Conservation (phyloP, 768 basidiomycete genomes). For the Boletellus ananiceps region DNA sequence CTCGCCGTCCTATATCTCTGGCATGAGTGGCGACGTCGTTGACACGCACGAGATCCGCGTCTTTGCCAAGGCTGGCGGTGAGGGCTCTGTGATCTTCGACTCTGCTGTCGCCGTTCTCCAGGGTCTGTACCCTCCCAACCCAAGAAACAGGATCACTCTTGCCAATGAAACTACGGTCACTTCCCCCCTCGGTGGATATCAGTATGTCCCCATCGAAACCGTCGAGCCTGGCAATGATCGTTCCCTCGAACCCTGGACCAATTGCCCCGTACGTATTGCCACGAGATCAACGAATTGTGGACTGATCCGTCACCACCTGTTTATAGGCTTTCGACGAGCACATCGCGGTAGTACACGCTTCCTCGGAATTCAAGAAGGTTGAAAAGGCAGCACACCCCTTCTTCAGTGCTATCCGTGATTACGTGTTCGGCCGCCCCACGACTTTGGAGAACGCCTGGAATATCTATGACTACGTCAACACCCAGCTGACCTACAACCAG, state of each 20-base stretch:
- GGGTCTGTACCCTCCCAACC: constrained; percentile 81
- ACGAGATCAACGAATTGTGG: not conserved
- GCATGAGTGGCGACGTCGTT: constrained; percentile 62
- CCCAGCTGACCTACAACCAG: constrained; percentile 75
- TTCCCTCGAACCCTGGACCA: constrained; percentile 77
- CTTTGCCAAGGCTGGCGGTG: constrained; percentile 78
- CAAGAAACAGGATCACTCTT: constrained; percentile 64
- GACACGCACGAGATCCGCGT: constrained; percentile 71
- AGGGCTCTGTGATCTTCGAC: constrained; percentile 85
- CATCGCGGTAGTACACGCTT: constrained; percentile 54
- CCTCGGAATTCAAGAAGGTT: constrained; percentile 61
- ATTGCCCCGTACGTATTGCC: constrained; percentile 44
- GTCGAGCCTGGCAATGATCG: constrained; percentile 81
- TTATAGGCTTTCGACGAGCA: constrained; percentile 61
- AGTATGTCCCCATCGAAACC: constrained; percentile 87
- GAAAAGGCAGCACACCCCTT: constrained; percentile 57
- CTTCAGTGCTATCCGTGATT: constrained; percentile 64
- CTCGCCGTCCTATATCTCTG: constrained; percentile 66
- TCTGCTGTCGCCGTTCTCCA: constrained; percentile 81
- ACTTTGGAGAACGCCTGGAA: constrained; percentile 75
- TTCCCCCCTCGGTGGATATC: constrained; percentile 77
- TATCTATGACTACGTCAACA: constrained; percentile 73
- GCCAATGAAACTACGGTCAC: constrained; percentile 72
- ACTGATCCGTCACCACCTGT: constrained; percentile 11
- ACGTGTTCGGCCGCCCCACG: constrained; percentile 62